phyloP scores from a whole-genome alignment of 495 filamentous ascomycete species.

The Parmelia sp. region DNA sequence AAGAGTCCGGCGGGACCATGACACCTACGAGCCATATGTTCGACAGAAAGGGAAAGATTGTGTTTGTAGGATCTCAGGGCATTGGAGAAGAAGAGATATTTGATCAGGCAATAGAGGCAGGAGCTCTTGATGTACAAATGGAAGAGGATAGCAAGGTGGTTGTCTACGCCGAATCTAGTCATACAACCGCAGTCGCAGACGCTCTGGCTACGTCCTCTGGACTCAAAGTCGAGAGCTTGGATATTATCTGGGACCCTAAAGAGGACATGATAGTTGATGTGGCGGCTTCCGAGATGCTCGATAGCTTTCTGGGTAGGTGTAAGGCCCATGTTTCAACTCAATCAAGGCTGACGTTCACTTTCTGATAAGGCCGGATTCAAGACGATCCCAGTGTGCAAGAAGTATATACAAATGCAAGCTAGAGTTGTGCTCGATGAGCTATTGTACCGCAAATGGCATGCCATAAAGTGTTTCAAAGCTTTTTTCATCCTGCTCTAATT shows the following conservation, averaged over 20 bases:
- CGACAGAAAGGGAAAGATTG: slow-evolving; percentile 63
- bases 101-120: slow-evolving; percentile 79
- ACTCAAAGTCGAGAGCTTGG: slow-evolving; percentile 59
- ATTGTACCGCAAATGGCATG: neutral
- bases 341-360: slow-evolving; percentile 8
- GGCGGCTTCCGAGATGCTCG: slow-evolving; percentile 42
- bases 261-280: slow-evolving; percentile 64
- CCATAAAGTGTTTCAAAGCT: no score
- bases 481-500: neutral
- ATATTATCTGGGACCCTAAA: slow-evolving; percentile 83
- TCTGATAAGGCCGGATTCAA: slow-evolving; percentile 35
- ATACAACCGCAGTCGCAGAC: slow-evolving; percentile 60
- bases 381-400: slow-evolving; percentile 61
- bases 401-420: slow-evolving; percentile 43
- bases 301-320: slow-evolving; percentile 49
- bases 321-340: slow-evolving; percentile 26
- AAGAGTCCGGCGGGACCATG: slow-evolving; percentile 57
- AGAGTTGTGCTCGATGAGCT: neutral
- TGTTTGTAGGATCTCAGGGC: slow-evolving; percentile 58
- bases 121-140: slow-evolving; percentile 70
- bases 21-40: slow-evolving; percentile 81
- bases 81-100: slow-evolving; percentile 66
- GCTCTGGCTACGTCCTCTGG: slow-evolving; percentile 50
- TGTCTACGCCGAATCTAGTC: slow-evolving; percentile 66
- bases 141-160: slow-evolving; percentile 64